Base-by-base conservation (phyloP, 345 rosid species). In the Sisymbrium altissimum region DNA sequence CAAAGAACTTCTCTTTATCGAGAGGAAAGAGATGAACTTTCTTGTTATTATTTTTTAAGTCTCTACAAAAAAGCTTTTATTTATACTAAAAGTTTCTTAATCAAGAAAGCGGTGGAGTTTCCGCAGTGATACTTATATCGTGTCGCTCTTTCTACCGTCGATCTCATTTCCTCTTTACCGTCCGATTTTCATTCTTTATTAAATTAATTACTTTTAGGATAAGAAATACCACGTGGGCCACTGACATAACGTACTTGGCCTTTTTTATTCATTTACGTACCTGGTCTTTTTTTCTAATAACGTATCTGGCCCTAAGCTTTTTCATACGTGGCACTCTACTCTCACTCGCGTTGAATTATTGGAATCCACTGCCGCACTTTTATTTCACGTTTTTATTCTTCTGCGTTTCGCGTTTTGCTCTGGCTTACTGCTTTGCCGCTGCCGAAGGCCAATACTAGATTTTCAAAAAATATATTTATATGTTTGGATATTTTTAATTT, bases 51-150 rank as follows among this genome's bases (percentile, higher is more conserved):
- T 0, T 45, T 58, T n/a, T 4, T 30, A 4, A 58, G 7, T 70
- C 46, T 30, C 33, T 33, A 9, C 38, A 8, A 58, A 0, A 58
- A 0, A 9, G 23, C 60, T 14, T 25, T 43, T 21, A 52, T 61
- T 75, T 75, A 75, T 68, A 75, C 30, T 30, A 29, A 1, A 9
- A 18, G 8, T 43, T 33, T 44, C 30, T 60, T 33, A 43, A 45
- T 62, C 64, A 44, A 46, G 65, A 70, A 70, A 63, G 80, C 71
- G 80, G 80, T 70, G 76, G 70, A 69, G 56, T 54, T 63, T 45
- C 23, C 23, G 60, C 53, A 39, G 3, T 36, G 29, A 44, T 1
- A n/a, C 5, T 14, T 23, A 23, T 10, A 21, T 45, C 76, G 80
- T 77, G 80, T n/a, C 48, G 0, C 61, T 0, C 4, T 39, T 0